Base-by-base conservation (phyloP, 495 filamentous ascomycete species). In the Penicillium paxilli region DNA sequence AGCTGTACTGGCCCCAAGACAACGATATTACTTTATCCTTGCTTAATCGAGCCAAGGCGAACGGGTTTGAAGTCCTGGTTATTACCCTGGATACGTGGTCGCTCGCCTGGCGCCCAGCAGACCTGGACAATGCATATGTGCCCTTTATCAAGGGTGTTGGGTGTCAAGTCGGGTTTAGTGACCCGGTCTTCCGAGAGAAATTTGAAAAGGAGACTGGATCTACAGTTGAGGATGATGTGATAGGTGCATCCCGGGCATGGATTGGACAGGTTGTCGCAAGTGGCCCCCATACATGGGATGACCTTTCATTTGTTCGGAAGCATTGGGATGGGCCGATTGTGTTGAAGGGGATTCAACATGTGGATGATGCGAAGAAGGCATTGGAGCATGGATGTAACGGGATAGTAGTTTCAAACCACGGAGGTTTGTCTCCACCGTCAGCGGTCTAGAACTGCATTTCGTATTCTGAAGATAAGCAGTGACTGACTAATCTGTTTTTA, bases 1-100 rank as follows among this genome's bases (percentile, higher is more conserved):
- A 91, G 63, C 75, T 91, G 7, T 91, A 90, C 66, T 87, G 85
- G 83, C 84, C 84, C 2, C 58, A 67, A 14, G 76, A 84, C 61
- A 72, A 84, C 38, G 73, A 82, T 4, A 63, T 88, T 42, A 88
- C 87, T 0, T 54, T 77, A 0, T 82, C 82, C 4, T 65, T 89
- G 28, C 72, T 90, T 32, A 68, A 72, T n/a, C 80, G 87, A 20
- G 87, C 86, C 2, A 82, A 82, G 47, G 74, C 71, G 6, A 71
- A 66, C 42, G 77, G 77, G 2, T 72, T 75, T 54, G 73, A 75
- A 20, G 73, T 73, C 16, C 65, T 80, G 12, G 78, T 77, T 2
- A 65, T 77, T 24, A 76, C 74, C 7, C 53, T 77, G 14, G 74
- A 77, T 51, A 75, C 68, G 3, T 75, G 70, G 57, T 68, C 67